These are phyloP conservation scores for Hypocrella siamensis DNA, from an alignment of 2,329 filamentous ascomycete genomes.

Conservation along the genomic window DNA sequence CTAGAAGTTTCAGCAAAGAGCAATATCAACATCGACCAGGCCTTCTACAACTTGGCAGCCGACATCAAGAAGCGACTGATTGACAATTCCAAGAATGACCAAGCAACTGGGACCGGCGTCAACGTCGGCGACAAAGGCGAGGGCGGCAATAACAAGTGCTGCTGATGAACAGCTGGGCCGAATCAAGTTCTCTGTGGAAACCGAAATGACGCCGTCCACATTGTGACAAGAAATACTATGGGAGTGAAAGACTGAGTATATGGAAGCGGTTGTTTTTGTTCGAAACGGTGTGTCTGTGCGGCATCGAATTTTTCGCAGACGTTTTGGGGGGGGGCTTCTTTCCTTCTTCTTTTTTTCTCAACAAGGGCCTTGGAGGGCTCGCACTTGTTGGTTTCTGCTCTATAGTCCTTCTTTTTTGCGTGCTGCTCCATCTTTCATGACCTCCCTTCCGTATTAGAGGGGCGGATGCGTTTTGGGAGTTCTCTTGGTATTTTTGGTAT, in stretches of 20 bases:
- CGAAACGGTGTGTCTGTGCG: neutral
- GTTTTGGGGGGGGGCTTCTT: neutral
- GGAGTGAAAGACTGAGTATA: no score
- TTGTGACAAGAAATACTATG: no score
- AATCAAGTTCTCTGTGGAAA: neutral
- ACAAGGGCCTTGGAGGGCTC: constrained; percentile 9
- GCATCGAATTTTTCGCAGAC: neutral
- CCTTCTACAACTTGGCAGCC: constrained; percentile 85
- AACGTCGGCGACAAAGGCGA: constrained; percentile 51
- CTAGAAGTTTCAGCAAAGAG: constrained; percentile 97
- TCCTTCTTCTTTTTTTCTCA: constrained; percentile 2
- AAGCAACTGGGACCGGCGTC: constrained; percentile 41
- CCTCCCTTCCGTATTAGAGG: constrained; percentile 15
- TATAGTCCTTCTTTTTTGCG: no score
- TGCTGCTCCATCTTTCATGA: no score
- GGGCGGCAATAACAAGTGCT: constrained; percentile 50
- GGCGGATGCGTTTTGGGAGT: constrained; percentile 32
- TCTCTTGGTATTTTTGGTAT: constrained; percentile 11
- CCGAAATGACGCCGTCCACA: no score
- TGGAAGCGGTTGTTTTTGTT: no score
- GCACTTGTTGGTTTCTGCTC: no score
- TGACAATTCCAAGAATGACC: constrained; percentile 71
- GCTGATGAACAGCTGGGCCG: neutral
- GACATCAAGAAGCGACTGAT: constrained; percentile 99
- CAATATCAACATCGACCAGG: constrained; percentile 99